Base-by-base conservation (phyloP, 805 yeast genomes). In the Scheffersomyces amazonensis region DNA sequence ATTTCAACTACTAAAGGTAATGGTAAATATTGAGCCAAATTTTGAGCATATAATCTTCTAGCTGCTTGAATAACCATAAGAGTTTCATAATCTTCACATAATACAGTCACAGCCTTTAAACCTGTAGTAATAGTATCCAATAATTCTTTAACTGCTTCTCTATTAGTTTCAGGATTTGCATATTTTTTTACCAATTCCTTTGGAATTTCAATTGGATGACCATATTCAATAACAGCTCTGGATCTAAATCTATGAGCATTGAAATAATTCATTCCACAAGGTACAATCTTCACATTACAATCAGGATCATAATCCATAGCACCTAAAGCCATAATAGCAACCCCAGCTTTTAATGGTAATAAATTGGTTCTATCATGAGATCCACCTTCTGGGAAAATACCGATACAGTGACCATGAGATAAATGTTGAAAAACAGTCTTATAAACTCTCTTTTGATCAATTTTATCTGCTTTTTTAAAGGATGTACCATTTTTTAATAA, bases 311-410 rank as follows among this genome's bases (percentile, higher is more conserved):
- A 73, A 17, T 81, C 85, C 80, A 90, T 78, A 8, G 98, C 93
- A 7, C 98, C 99, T 21, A 93, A 70, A 0, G 98, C 99, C 98
- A 91, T 93, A 40, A 91, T 85, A 2, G 96, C 96, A 7, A 93
- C 97, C 45, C 99, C 99, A 1, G 98, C 96, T 57, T 93, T 91
- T 49, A 91, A 69, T 0, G 99, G 99, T 35, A 91, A 71, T 49
- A 91, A 64, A 46, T 88, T 95, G 0, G 98, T 81, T 48, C 99
- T 74, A 60, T 91, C 99, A 54, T 91, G 99, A 10, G 96, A 88
- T 1, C 99, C 99, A 42, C 99, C 99, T 68, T 93, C 99, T 7
- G 99, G 97, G 66, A 89, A 93, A 32, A 93, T 87, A 9, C 98
- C 98, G 24, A 93, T 64, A 45, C 95, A 87, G 40, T 86, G 79